Evolutionary conservation across 2,329 filamentous ascomycete genomes (phyloP), one percentile per base, ranked within the genome.

Genomic region (Zalaria obscura): DNA sequence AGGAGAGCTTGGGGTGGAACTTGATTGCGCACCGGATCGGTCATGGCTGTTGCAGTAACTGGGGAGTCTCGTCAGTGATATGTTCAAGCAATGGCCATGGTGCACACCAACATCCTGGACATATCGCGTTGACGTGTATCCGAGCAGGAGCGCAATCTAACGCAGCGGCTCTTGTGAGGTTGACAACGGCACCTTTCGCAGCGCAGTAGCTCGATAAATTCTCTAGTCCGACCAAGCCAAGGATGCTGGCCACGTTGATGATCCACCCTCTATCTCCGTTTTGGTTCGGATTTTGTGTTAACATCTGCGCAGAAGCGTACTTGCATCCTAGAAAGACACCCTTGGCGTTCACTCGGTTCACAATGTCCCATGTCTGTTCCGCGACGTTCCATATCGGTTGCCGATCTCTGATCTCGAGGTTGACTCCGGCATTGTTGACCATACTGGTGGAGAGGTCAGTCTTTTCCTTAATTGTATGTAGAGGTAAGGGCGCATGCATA

Each of bases 161-260:
- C 2, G 65, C 64, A n/a, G 67, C 54, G 40, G 63, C 58, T 40
- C 63, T 65, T 5, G 67, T 70, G 36, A 73, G 55, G 35, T 62
- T 55, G 6, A 64, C 54, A 5, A 69, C 65, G 0, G 66, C 68
- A 6, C 63, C 64, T 47, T 72, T 72, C 35, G 58, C 63, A 2
- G 66, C 63, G 40, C 62, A 65, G 48, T 71, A 72, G 11, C 56
- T 55, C 26, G 61, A 58, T 55, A 48, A 36, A 35, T 36, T 40
- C 38, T 36, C 38, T 49, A 37, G 47, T 44, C 44, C 57, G 18
- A 63, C 55, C 38, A 56, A 47, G 10, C 53, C 59, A 44, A 54
- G 55, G 25, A 62, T 52, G 33, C 55, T 59, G 5, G 58, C 56
- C 5, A 57, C 55, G 38, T 65, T 63, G 32, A 64, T 48, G 11